phyloP scores from a whole-genome alignment of 441 rosid species.

The Cnidoscolus chayamansa region DNA sequence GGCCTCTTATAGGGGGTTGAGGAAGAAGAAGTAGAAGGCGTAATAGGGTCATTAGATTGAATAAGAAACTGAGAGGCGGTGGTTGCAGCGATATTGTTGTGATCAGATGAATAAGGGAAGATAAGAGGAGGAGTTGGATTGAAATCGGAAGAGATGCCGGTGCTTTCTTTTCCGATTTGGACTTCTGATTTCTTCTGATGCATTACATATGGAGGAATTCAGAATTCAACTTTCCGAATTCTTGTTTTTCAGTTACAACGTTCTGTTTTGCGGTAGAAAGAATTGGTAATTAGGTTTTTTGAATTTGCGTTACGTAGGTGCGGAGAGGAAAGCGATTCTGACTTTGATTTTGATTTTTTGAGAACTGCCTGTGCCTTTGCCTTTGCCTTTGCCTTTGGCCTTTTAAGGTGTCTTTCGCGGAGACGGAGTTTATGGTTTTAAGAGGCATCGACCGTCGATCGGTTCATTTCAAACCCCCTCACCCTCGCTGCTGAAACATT shows the following conservation, averaged over 20 bases:
- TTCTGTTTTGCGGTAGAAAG: background rate
- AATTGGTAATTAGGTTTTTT: too few species aligned
- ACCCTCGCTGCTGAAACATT: background rate
- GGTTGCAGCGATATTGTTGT: background rate
- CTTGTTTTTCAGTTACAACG: too few species aligned
- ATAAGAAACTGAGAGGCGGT: slow-evolving; percentile 37
- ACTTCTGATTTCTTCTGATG: slow-evolving; percentile 97
- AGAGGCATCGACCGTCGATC: background rate
- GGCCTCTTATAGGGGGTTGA: slow-evolving; percentile 66
- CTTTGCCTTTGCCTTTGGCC: too few species aligned
- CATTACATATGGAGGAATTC: slow-evolving; percentile 51
- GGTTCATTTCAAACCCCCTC: slow-evolving; percentile 1
- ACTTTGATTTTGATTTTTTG: too few species aligned
- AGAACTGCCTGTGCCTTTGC: too few species aligned
- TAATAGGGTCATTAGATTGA: slow-evolving; percentile 43
- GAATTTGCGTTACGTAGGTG: too few species aligned
- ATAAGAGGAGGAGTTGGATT: slow-evolving; percentile 37
- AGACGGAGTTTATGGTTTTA: slow-evolving; percentile 9
- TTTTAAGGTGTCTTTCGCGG: background rate
- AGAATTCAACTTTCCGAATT: background rate
- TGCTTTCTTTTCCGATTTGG: slow-evolving; percentile 99
- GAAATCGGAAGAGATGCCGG: slow-evolving; percentile 95
- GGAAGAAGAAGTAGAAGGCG: slow-evolving; percentile 34
- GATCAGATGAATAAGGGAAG: slow-evolving; percentile 15
- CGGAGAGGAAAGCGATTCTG: slow-evolving; percentile 2